Base-by-base conservation (phyloP, 2,329 filamentous ascomycete species). In the Diaporthe vaccinii region DNA sequence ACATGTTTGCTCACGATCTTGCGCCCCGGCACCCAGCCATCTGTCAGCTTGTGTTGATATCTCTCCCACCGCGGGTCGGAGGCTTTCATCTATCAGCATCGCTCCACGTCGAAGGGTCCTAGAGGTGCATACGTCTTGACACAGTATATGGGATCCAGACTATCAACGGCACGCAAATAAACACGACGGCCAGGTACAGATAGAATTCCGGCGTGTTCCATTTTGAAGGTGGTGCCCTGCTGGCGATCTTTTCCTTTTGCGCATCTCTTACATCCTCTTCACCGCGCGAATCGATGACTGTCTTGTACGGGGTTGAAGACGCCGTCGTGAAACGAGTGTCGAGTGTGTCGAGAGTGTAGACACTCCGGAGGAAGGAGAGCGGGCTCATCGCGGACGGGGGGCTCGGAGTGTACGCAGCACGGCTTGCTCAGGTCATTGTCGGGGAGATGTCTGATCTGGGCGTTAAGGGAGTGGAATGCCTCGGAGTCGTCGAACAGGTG, bases 11-110 rank as follows among this genome's bases (percentile, higher is more conserved):
- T 80, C 88, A 95, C 94, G 77, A 98, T 95, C 89, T 95, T 95
- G 75, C 96, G 93, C 36, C 96, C 96, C 10, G 93, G 94, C 74
- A 99, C 94, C 97, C 97, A 99, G 79, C 97, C 97, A 12, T 92
- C 89, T 2, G 91, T 92, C 22, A 99, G 89, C 53, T 93, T 87
- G 76, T 87, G 86, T 76, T 93, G 89, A 82, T 93, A 98, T 79
- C 93, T 94, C 75, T 88, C 82, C 82, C 97, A 99, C 78, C 94
- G 92, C 7, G 95, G 94, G 82, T 98, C 93, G 49, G 92, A 92
- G 76, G 93, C 95, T 98, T 81, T 49, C 67, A 46, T 15, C 15
- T 34, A 72, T 83, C 76, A 82, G 78, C 17, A 53, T 22, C 58
- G 10, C 22, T 28, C 39, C 4, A 36, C 2, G 7, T 15, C 20